phyloP scores from a whole-genome alignment of 2,329 filamentous ascomycete species.

The Tolypocladium cylindrosporum region DNA sequence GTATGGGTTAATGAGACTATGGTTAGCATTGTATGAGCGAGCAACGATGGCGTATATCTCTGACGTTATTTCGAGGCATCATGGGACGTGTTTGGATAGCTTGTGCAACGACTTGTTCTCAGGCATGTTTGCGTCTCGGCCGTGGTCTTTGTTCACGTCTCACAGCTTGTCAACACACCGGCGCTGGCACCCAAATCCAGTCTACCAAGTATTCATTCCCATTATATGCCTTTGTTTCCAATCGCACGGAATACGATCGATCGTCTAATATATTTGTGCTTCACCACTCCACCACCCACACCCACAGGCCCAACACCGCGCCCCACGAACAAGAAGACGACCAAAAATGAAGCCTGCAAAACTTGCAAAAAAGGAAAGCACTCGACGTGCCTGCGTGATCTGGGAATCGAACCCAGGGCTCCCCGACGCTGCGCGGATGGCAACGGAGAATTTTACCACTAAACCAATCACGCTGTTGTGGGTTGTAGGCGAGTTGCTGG shows the following conservation, averaged over 20 bases:
- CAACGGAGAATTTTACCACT: slow-evolving; percentile 5
- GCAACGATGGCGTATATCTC: too few species aligned
- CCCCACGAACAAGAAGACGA: neutral
- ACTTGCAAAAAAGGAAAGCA: neutral
- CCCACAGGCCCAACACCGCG: neutral
- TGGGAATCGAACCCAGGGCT: slow-evolving; percentile 4
- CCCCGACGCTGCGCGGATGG: slow-evolving; percentile 2
- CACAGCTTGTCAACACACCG: neutral
- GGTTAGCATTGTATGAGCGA: neutral
- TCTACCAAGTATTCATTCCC: too few species aligned
- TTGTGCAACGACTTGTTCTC: neutral
- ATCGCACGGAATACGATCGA: too few species aligned
- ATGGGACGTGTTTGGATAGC: neutral
- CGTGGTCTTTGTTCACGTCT: neutral
- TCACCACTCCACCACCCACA: neutral
- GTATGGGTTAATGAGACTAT: neutral
- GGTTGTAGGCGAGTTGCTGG: neutral
- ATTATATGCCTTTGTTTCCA: neutral
- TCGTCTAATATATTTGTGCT: neutral
- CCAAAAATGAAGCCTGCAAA: neutral
- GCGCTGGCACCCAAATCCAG: too few species aligned
- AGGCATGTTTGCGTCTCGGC: neutral
- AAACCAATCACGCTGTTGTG: slow-evolving; percentile 1
- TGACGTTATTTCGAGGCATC: neutral
- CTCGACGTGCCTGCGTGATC: neutral